Evolutionary conservation across 257 asterid genomes (phyloP).

Genomic region (Capsicum chinense): DNA sequence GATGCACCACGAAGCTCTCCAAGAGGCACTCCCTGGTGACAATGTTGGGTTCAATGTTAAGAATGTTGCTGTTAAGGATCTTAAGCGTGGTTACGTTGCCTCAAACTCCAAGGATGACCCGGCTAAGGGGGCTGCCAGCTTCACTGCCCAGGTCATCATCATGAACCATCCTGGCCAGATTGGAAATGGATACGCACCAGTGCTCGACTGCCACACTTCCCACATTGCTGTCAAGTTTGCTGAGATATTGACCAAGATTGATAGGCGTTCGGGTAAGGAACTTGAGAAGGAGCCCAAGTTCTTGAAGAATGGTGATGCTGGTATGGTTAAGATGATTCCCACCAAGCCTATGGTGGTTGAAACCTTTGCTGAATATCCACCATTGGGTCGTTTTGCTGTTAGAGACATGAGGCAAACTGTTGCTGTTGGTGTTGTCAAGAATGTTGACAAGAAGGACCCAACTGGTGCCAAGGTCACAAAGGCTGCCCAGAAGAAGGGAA

Average conservation of each 20-base stretch:
- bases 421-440: constrained; percentile 24
- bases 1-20: constrained; percentile 24
- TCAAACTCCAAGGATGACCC: constrained; percentile 29
- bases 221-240: constrained; percentile 25
- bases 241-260: constrained; percentile 27
- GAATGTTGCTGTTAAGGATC: constrained; percentile 28
- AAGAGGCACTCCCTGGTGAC: constrained; percentile 17
- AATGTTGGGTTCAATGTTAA: constrained; percentile 19
- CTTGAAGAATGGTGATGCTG: constrained; percentile 29
- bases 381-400: constrained; percentile 12
- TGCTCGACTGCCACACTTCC: constrained; percentile 22
- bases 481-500: constrained; percentile 20
- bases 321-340: constrained; percentile 27
- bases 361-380: constrained; percentile 12
- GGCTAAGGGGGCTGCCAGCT: not conserved
- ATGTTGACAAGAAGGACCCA: constrained; percentile 25
- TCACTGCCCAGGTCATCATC: constrained; percentile 27
- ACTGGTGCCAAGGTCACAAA: constrained; percentile 26
- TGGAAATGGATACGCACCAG: constrained; percentile 26
- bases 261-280: constrained; percentile 26
- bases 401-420: constrained; percentile 24
- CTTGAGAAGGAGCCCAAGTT: constrained; percentile 25
- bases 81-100: constrained; percentile 14
- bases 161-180: constrained; percentile 27
- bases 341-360: constrained; percentile 24